Base-by-base conservation (phyloP, 2,329 filamentous ascomycete species). In the Myotisia sp. region DNA sequence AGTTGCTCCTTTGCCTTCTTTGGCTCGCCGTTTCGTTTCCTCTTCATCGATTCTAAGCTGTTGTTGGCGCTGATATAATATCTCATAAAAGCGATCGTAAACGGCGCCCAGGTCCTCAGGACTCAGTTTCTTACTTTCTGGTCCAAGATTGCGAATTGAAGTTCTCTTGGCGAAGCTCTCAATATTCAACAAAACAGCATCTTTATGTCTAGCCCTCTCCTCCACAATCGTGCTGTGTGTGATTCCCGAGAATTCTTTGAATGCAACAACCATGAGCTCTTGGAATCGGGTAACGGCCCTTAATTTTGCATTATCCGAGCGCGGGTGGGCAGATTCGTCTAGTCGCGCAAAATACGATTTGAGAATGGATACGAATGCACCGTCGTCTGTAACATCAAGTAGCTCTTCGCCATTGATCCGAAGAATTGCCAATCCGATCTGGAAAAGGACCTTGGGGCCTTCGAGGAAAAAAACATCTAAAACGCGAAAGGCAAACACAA, bases 381-480 rank as follows among this genome's bases (percentile, higher is more conserved):
- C 90, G 49, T 98, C 90, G 47, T 98, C 90, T 3, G 81, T 69
- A 1, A 92, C 84, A 54, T 98, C 90, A 8, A 98, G 64, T 7
- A 98, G 67, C 50, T 95, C 87, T 56, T 98, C 90, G 29, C 90
- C 90, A 47, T 98, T 98, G 55, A 98, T 92, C 14, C 90, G 74
- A 19, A 98, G 65, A 48, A 98, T 98, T n/a, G 90, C 90, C 41
- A 98, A 64, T 12, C 90, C 90, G 38, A 98, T 81, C 56, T 98
- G 90, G 59, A 98, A 98, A 6, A 98, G 65, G 1, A 95, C 90
- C 59, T 95, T 95, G 10, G 90, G 87, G 0, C 90, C 90, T 58
- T 98, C 90, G 26, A 98, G 74, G 59, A 98, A 98, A 64, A 98
- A 98, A 32, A 98, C 87, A 49, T 98, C 90, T 42, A 98, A 61